Base-by-base conservation (phyloP, 2,329 filamentous ascomycete genomes). In the Fusarium algeriense region DNA sequence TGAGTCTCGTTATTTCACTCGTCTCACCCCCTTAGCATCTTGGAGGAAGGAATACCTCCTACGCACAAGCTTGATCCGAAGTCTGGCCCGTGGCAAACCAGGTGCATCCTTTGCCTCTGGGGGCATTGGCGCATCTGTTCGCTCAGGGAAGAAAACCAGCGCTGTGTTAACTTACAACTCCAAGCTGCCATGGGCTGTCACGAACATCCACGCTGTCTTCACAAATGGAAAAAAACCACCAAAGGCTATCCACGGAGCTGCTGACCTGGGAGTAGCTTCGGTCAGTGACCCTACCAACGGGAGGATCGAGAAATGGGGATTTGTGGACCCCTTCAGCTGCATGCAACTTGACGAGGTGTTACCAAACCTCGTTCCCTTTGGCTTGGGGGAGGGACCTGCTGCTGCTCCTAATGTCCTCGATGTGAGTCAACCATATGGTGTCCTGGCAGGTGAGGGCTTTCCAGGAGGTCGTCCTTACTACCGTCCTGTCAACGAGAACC, bases 1-100 rank as follows among this genome's bases (percentile, higher is more conserved):
- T 2, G 92, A 96, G 77, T 88, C 89, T 74, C 92, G 94, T 46
- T 88, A 90, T 71, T 99, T 98, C 77, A 89, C 93, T 19, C 90
- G 95, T 45, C 86, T 99, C 59, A 97, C 93, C 13, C 87, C 90
- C 6, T 83, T 95, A 67, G 92, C 94, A n/a, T 96, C 95, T 12
- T 98, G 96, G 95, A 89, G 95, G 74, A 98, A 93, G 81, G 96
- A 99, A 80, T 99, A 98, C 77, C 92, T 98, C 50, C 83, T 97
- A 61, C 89, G 96, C 49, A 98, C 94, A 4, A 89, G 93, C 49
- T 87, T 98, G 55, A 83, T 98, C 56, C 89, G 94, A 46, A 96
- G 93, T 68, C 85, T 98, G 62, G 88, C 88, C 49, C 90, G 93
- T 65, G 96, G 95, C 54, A 97, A 95, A 78, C 94, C 95, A 64